Evolutionary conservation across 768 basidiomycete genomes (phyloP).

Genomic region (Porpolomopsis calyptriformis): DNA sequence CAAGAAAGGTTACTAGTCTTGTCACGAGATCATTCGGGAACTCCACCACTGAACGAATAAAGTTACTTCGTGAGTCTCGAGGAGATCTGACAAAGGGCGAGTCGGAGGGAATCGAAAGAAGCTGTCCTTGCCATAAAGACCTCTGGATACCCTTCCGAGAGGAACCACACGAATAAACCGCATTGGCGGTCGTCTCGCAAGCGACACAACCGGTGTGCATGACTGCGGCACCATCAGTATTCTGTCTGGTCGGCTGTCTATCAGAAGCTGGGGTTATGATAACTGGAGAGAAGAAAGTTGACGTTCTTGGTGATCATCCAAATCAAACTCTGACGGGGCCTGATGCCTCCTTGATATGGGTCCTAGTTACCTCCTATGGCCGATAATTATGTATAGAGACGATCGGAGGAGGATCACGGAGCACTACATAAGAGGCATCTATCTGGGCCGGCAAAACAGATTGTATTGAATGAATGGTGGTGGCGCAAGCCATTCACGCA

Average conservation of each 20-base stretch:
- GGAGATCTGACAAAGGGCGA: not conserved
- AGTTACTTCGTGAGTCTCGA: not conserved
- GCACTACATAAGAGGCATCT: not conserved
- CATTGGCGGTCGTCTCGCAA: too few species aligned
- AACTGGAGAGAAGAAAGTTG: too few species aligned
- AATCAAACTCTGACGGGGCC: too few species aligned
- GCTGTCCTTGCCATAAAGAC: not conserved
- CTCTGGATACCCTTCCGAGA: too few species aligned
- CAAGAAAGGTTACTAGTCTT: too few species aligned
- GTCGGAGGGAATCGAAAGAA: not conserved
- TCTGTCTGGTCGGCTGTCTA: too few species aligned
- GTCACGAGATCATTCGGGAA: not conserved
- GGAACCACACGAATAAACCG: too few species aligned
- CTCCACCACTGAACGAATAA: not conserved
- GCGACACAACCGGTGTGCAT: too few species aligned
- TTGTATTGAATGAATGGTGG: not conserved
- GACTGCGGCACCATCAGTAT: too few species aligned
- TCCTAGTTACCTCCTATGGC: not conserved
- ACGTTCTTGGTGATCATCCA: not conserved
- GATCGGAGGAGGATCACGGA: not conserved
- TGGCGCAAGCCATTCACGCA: not conserved
- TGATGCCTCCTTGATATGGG: not conserved
- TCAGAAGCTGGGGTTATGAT: too few species aligned
- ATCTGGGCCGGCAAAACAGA: not conserved
- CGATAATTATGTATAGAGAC: not conserved